Percentiles rank a stretch among this genome's conserved stretches.
These are phyloP conservation scores for Cytospora mali DNA, from an alignment of 2,329 filamentous ascomycete species.

Conservation along the genomic window DNA sequence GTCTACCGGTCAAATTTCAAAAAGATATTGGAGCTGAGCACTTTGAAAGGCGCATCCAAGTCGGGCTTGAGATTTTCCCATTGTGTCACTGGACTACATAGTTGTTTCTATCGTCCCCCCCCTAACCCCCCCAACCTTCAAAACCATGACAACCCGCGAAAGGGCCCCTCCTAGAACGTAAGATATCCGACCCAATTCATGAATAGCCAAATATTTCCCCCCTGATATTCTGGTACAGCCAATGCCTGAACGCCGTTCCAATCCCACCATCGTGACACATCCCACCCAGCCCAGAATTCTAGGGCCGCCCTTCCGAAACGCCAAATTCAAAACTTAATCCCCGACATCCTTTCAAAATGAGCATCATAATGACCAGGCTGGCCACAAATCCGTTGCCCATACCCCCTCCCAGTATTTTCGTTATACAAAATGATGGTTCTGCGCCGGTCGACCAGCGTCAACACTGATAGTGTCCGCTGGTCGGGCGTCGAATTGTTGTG, in stretches of 20 bases:
- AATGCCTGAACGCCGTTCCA: neutral
- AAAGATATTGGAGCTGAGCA: neutral
- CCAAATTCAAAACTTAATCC: neutral
- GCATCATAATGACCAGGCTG: neutral
- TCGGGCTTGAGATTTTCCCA: neutral
- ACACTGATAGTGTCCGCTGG: constrained; percentile 6
- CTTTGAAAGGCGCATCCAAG: neutral
- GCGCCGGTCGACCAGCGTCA: constrained; percentile 4
- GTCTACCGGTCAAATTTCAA: neutral
- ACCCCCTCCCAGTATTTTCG: neutral
- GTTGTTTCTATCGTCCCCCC: neutral
- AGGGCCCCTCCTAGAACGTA: neutral
- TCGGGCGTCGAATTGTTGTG: neutral
- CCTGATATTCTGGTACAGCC: neutral
- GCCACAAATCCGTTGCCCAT: neutral
- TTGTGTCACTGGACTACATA: neutral
- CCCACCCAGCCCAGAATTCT: neutral
- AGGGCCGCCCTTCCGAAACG: neutral
- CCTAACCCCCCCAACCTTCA: neutral
- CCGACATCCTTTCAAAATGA: neutral
- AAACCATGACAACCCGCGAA: neutral
- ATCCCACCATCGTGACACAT: neutral
- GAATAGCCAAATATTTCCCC: neutral
- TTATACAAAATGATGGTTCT: constrained; percentile 14
- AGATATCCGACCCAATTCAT: neutral